Conservation (phyloP, 495 filamentous ascomycete genomes). For the Penicillium waksmanii region DNA sequence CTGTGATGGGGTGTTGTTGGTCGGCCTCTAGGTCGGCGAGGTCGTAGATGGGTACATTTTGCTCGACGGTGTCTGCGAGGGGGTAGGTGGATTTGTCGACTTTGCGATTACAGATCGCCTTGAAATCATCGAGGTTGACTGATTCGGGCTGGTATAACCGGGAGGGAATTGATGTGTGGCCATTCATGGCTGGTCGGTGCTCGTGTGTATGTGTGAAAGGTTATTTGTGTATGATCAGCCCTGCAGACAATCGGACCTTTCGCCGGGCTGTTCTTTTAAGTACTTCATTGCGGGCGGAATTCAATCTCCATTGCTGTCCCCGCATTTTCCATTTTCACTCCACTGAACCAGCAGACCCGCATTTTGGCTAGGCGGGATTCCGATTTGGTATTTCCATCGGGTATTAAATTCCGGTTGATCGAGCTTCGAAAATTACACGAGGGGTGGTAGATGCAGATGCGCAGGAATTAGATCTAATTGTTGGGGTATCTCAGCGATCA, state of each 20-base stretch:
- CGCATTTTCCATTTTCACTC: conserved; percentile 12
- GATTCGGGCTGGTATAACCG: conserved; percentile 30
- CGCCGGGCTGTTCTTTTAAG: conserved; percentile 9
- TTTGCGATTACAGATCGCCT: conserved; percentile 44
- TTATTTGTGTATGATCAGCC: background rate
- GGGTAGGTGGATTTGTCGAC: conserved; percentile 43
- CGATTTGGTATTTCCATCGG: conserved; percentile 9
- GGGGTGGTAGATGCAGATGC: background rate
- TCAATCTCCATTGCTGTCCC: conserved; percentile 26
- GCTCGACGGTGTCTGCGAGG: conserved; percentile 39
- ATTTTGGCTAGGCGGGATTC: conserved; percentile 13
- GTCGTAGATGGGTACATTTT: conserved; percentile 59
- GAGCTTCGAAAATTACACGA: background rate
- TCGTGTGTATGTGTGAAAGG: background rate
- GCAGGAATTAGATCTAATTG: conserved; percentile 24
- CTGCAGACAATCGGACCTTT: too few species aligned
- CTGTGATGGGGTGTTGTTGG: conserved; percentile 10
- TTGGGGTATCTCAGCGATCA: conserved; percentile 37
- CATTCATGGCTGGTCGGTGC: conserved; percentile 14
- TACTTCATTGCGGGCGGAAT: conserved; percentile 18
- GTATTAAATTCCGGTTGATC: conserved; percentile 1
- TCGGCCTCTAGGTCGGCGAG: conserved; percentile 31
- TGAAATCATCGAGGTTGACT: conserved; percentile 41
- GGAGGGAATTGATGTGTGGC: conserved; percentile 19
- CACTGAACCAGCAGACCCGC: conserved; percentile 17